phyloP scores from a whole-genome alignment of 176 grass and related monocot species.

The Elymus sibiricus region DNA sequence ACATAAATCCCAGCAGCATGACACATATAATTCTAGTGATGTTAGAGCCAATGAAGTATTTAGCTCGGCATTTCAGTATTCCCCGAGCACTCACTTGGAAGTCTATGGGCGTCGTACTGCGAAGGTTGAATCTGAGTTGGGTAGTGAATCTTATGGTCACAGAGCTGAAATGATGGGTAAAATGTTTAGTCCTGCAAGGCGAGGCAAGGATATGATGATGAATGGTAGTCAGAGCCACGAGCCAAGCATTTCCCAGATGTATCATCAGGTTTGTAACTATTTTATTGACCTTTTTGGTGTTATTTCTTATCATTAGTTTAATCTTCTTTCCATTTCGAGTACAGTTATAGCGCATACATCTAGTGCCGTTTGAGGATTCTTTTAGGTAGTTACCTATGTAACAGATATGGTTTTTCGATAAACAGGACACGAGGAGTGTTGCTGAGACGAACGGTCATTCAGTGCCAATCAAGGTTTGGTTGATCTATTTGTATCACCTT shows the following conservation, averaged over 20 bases:
- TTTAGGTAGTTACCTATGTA: not conserved
- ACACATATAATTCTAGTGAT: constrained; percentile 23
- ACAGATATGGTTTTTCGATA: constrained; percentile 10
- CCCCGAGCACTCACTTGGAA: constrained; percentile 11
- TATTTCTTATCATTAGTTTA: constrained; percentile 21
- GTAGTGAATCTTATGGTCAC: constrained; percentile 15
- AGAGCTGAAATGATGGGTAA: constrained; percentile 28
- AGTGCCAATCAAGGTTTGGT: constrained; percentile 54
- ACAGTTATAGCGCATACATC: not conserved
- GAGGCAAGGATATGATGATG: not conserved
- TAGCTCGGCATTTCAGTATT: constrained; percentile 29
- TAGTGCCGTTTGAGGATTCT: not conserved
- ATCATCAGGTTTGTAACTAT: constrained; percentile 41
- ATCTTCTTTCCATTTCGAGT: constrained; percentile 16
- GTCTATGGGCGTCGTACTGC: not conserved
- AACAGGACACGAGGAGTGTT: constrained; percentile 37
- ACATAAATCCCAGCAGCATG: constrained; percentile 14
- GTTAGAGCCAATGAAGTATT: constrained; percentile 29
- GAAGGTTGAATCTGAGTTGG: constrained; percentile 21
- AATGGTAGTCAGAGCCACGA: no score
- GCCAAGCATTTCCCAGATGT: constrained; percentile 29
- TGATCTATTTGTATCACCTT: not conserved
- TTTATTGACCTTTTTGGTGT: not conserved
- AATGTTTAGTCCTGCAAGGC: constrained; percentile 18
- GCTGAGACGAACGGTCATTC: constrained; percentile 19